These are phyloP conservation scores for Trametes maxima DNA, from an alignment of 768 basidiomycete genomes.

Conservation along the genomic window DNA sequence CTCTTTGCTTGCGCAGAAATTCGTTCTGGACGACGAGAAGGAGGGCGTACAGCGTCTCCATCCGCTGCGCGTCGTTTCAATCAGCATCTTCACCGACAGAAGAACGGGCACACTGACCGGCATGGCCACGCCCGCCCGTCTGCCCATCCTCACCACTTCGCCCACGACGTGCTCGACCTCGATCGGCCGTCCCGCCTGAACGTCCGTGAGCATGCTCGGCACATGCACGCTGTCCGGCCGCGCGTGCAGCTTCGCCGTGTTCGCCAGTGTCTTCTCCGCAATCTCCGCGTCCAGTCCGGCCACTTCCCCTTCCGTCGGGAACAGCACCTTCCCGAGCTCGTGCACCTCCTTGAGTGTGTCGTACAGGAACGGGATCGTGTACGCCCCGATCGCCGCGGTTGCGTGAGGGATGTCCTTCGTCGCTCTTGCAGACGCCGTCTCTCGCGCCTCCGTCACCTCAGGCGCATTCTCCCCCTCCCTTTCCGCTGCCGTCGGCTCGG, in stretches of 20 bases:
- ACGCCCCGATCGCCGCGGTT: conserved; percentile 39
- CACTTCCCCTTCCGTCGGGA: conserved; percentile 40
- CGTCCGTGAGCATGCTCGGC: conserved; percentile 67
- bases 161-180: conserved; percentile 72
- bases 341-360: conserved; percentile 50
- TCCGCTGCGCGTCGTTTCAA: conserved; percentile 41
- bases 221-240: conserved; percentile 48
- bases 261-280: conserved; percentile 41
- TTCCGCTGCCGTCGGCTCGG: conserved; percentile 28
- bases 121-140: conserved; percentile 44
- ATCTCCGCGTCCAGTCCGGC: conserved; percentile 51
- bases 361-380: conserved; percentile 51
- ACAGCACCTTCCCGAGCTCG: conserved; percentile 46
- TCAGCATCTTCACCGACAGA: not conserved
- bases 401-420: conserved; percentile 19
- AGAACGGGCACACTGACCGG: conserved; percentile 47
- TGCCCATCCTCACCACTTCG: conserved; percentile 57
- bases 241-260: conserved; percentile 42
- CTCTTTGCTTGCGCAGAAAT: conserved; percentile 39
- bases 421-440: not conserved
- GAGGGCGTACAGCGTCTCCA: conserved; percentile 62
- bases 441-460: not conserved
- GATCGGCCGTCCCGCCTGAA: conserved; percentile 54
- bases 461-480: not conserved
- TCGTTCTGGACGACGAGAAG: conserved; percentile 65